phyloP scores from a whole-genome alignment of 2,329 filamentous ascomycete genomes.

The Apiospora arundinis region DNA sequence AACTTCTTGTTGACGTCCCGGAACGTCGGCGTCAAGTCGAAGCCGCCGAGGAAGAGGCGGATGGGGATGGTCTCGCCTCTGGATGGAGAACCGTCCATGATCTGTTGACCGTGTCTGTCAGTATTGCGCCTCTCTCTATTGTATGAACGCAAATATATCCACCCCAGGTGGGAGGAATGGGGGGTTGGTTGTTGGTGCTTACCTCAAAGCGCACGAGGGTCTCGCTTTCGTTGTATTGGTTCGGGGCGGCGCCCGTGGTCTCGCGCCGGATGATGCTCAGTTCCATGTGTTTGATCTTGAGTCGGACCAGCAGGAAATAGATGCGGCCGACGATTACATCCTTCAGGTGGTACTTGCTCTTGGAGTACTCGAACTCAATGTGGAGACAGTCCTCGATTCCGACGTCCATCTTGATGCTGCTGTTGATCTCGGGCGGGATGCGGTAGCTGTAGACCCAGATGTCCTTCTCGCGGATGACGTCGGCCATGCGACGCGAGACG shows the following conservation, averaged over 20 bases:
- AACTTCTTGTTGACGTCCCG: slow-evolving; percentile 99
- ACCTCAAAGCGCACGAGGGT: slow-evolving; percentile 96
- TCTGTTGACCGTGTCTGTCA: slow-evolving; percentile 54
- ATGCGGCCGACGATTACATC: slow-evolving; percentile 98
- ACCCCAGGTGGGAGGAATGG: neutral
- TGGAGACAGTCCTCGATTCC: slow-evolving; percentile 99
- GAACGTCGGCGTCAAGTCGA: slow-evolving; percentile 97
- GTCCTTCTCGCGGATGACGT: slow-evolving; percentile 98
- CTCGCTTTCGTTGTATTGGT: slow-evolving; percentile 99
- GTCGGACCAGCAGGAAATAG: slow-evolving; percentile 93
- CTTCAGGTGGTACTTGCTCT: slow-evolving; percentile 98
- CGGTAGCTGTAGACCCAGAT: slow-evolving; percentile 99
- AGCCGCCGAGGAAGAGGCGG: slow-evolving; percentile 93
- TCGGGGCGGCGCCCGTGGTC: slow-evolving; percentile 94
- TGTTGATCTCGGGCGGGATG: slow-evolving; percentile 97
- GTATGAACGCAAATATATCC: neutral
- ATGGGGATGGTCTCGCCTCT: slow-evolving; percentile 96
- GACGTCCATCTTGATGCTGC: slow-evolving; percentile 99
- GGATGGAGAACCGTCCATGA: slow-evolving; percentile 99
- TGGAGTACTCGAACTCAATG: slow-evolving; percentile 99
- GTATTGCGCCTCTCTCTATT: slow-evolving; percentile 15
- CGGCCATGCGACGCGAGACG: slow-evolving; percentile 94
- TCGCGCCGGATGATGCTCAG: slow-evolving; percentile 95
- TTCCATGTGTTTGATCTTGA: slow-evolving; percentile 99
- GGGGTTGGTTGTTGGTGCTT: slow-evolving; percentile 31